Evolutionary conservation across 352 stramenopile species (phyloP), one percentile per base, ranked within the genome.

Genomic region (Lagenidium giganteum): DNA sequence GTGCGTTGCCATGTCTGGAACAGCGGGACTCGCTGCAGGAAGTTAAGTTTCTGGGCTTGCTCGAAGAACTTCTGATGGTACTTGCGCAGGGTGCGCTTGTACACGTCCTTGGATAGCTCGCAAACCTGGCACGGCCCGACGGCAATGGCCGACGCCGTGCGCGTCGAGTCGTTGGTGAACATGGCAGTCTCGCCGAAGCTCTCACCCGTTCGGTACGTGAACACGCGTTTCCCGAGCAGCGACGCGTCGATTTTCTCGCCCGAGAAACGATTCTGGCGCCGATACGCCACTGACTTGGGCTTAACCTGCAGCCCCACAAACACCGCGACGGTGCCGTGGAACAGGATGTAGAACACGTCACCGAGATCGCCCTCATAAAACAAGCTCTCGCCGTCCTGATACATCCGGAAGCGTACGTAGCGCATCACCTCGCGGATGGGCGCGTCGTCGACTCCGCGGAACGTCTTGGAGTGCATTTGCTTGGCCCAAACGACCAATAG

Each of bases 281-380:
- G 40, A 3, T 5, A 32, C 8, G 11, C 30, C 21, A 9, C 24
- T 20, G 20, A 16, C n/a, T 14, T 47, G 25, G 22, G 22, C 54
- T 44, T 42, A 47, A 51, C 21, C 33, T 70, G 12, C 60, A 55
- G 56, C n/a, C 57, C 71, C 14, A 69, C 62, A 36, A 75, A 84
- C 18, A 84, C 72, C 1, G 59, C 68, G 16, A 84, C 62, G 8
- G 49, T 69, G 32, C 71, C 71, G 8, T 74, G 40, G n/a, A 79
- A 62, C 8, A 78, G 20, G 13, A 81, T 55, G 46, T 77, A 84
- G 43, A 81, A 84, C 5, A 58, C 58, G 31, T 81, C 51, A 8
- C 71, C 71, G 24, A 64, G 61, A 13, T 84, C 67, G 18, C 71
- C 71, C 54, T 84, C 62, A 30, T 67, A 67, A 43, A 84, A 84